A percentile compares a stretch with the other conserved stretches of the same genome.
phyloP scores from a whole-genome alignment of 257 asterid species.

The Przewalskia tangutica region DNA sequence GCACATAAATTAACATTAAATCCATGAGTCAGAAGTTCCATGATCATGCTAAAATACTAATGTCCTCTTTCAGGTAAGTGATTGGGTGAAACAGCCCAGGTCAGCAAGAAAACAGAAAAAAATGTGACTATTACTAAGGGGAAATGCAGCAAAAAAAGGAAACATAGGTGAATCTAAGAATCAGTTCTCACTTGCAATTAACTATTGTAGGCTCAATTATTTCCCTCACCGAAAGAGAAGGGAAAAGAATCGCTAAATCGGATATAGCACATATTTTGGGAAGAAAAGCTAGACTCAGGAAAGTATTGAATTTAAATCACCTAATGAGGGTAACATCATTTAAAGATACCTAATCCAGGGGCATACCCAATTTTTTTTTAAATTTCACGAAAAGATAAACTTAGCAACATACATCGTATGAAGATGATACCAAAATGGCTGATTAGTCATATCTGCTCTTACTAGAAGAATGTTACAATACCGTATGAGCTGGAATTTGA shows the following conservation, averaged over 20 bases:
- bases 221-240: not conserved
- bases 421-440: not conserved
- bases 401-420: not conserved
- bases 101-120: not conserved
- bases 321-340: not conserved
- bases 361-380: not conserved
- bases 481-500: conserved; percentile 81
- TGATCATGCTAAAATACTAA: not conserved
- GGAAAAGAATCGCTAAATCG: not conserved
- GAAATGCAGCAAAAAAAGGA: not conserved
- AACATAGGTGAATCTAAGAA: not conserved
- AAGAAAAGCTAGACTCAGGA: not conserved
- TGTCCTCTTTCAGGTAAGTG: not conserved
- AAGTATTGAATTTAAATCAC: not conserved
- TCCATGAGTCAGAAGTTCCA: not conserved
- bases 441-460: not conserved
- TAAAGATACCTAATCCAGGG: not conserved
- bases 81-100: not conserved
- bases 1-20: not conserved
- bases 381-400: not conserved
- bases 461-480: conserved; percentile 15
- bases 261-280: not conserved
- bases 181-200: not conserved
- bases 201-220: not conserved
- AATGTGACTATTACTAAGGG: not conserved